phyloP scores from a whole-genome alignment of 768 basidiomycete genomes.

The Postia placenta region DNA sequence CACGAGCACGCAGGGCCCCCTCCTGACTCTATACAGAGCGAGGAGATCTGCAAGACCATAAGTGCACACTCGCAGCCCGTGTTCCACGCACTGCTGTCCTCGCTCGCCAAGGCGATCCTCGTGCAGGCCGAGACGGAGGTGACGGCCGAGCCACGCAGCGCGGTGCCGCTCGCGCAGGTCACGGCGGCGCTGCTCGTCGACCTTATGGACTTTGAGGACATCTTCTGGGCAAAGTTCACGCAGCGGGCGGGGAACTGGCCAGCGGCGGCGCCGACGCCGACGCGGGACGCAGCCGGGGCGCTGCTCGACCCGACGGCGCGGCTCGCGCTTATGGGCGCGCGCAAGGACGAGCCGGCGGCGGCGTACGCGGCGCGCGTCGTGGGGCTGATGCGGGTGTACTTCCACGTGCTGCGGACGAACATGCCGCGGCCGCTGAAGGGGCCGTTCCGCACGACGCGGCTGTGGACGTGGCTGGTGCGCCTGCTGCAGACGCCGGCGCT shows the following conservation, averaged over 20 bases:
- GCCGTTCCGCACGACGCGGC: conserved; percentile 56
- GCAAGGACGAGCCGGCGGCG: conserved; percentile 48
- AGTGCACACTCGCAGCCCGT: conserved; percentile 29
- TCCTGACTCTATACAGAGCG: conserved; percentile 34
- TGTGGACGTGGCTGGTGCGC: conserved; percentile 71
- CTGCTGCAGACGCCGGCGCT: conserved; percentile 47
- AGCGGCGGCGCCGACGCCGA: conserved; percentile 58
- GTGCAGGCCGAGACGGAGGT: conserved; percentile 94
- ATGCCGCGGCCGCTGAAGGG: conserved; percentile 37
- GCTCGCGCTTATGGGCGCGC: conserved; percentile 52
- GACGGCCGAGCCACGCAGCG: conserved; percentile 80
- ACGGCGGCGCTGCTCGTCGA: conserved; percentile 59
- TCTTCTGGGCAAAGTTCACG: conserved; percentile 81
- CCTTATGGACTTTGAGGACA: conserved; percentile 52
- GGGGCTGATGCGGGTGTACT: conserved; percentile 86
- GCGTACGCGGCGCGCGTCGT: conserved; percentile 65
- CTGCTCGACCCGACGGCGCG: conserved; percentile 38
- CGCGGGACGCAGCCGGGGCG: conserved; percentile 42
- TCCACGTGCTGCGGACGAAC: conserved; percentile 49
- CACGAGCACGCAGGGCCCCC: conserved; percentile 15
- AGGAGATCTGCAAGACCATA: conserved; percentile 33
- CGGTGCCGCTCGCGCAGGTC: conserved; percentile 76
- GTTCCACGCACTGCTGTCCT: conserved; percentile 75
- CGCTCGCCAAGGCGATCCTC: conserved; percentile 84
- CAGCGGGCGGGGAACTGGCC: conserved; percentile 89